These are phyloP conservation scores for Terana coerulea DNA, from an alignment of 768 basidiomycete genomes.

Conservation along the genomic window DNA sequence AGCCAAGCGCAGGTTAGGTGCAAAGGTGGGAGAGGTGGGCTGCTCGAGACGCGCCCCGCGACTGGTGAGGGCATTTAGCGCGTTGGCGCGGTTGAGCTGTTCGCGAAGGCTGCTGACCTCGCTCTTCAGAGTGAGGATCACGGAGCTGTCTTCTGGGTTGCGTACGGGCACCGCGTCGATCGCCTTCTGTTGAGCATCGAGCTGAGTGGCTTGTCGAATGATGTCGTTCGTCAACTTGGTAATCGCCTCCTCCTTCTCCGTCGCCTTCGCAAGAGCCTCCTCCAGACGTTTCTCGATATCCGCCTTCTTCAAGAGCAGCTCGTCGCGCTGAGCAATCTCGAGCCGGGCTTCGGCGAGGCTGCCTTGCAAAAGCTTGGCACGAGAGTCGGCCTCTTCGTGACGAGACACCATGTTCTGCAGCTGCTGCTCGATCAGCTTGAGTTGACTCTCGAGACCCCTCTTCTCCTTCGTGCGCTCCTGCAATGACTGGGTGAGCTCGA, in stretches of 20 bases:
- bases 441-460: slow-evolving; percentile 75
- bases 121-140: slow-evolving; percentile 85
- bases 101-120: slow-evolving; percentile 92
- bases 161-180: slow-evolving; percentile 62
- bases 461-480: slow-evolving; percentile 90
- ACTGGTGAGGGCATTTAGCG: slow-evolving; percentile 81
- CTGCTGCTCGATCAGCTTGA: slow-evolving; percentile 80
- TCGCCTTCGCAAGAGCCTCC: slow-evolving; percentile 65
- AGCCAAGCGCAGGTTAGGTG: slow-evolving; percentile 64
- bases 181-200: slow-evolving; percentile 73
- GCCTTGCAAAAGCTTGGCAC: slow-evolving; percentile 66
- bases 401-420: slow-evolving; percentile 80
- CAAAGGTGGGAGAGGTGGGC: slow-evolving; percentile 82
- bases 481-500: slow-evolving; percentile 92
- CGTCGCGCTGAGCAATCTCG: slow-evolving; percentile 68
- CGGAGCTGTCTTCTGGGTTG: slow-evolving; percentile 78
- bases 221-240: slow-evolving; percentile 79
- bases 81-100: slow-evolving; percentile 93
- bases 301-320: slow-evolving; percentile 69
- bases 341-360: slow-evolving; percentile 69
- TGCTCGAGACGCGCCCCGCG: slow-evolving; percentile 52
- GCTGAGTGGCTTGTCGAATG: slow-evolving; percentile 61
- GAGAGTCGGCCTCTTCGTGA: slow-evolving; percentile 81
- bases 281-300: slow-evolving; percentile 79
- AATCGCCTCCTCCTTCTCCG: slow-evolving; percentile 83